Evolutionary conservation across 2,329 filamentous ascomycete species (phyloP).

Genomic region (Aspergillus alliaceus): DNA sequence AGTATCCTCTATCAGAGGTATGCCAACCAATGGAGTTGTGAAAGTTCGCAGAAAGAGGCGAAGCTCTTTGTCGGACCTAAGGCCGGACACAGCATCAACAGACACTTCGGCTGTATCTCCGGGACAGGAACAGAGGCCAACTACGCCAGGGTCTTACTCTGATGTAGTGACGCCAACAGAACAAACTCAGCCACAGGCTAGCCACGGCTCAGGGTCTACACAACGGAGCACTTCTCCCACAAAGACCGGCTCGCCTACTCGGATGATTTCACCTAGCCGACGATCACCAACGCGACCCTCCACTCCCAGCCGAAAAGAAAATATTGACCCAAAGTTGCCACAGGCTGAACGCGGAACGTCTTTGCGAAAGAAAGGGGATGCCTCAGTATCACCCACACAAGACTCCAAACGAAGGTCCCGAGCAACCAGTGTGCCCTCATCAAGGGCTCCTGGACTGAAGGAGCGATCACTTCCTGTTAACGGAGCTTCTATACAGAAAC

Average conservation of each 20-base stretch:
- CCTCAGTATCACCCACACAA: constrained; percentile 34
- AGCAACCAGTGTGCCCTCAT: constrained; percentile 53
- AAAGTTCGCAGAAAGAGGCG: constrained; percentile 73
- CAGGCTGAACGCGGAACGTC: constrained; percentile 29
- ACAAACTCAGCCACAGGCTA: constrained; percentile 29
- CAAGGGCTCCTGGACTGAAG: constrained; percentile 33
- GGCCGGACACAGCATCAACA: constrained; percentile 62
- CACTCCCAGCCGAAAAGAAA: constrained; percentile 42
- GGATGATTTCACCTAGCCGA: constrained; percentile 32
- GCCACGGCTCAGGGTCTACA: constrained; percentile 29
- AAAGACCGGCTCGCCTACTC: constrained; percentile 30
- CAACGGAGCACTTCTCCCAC: constrained; percentile 31
- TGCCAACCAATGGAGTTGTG: constrained; percentile 44
- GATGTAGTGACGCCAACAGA: constrained; percentile 31
- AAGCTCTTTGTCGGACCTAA: constrained; percentile 87
- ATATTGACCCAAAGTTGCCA: constrained; percentile 35
- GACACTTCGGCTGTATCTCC: constrained; percentile 47
- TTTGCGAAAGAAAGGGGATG: constrained; percentile 32
- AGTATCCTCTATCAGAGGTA: constrained; percentile 54
- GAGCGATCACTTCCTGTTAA: constrained; percentile 35
- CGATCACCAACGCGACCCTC: constrained; percentile 33
- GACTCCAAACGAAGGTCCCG: constrained; percentile 47
- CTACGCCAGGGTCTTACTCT: constrained; percentile 29
- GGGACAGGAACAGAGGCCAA: constrained; percentile 37
- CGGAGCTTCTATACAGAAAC: constrained; percentile 61